Percentiles rank a stretch among this genome's conserved stretches.
phyloP scores from a whole-genome alignment of 2,329 filamentous ascomycete species.

The Calonectria multiphialidica region DNA sequence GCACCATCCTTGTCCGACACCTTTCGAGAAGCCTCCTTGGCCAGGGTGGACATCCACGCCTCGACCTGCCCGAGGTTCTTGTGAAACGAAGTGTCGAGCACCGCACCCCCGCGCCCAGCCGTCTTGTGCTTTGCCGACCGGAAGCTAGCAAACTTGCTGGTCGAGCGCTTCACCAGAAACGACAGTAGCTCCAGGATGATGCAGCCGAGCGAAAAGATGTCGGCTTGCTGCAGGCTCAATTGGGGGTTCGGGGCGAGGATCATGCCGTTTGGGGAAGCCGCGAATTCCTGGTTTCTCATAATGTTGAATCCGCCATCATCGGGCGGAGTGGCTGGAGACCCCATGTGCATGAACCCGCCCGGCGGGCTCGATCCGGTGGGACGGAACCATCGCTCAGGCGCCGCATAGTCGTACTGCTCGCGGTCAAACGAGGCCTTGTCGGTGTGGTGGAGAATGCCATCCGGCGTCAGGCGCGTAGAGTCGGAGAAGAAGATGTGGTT shows the following conservation, averaged over 20 bases:
- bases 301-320: conserved; percentile 53
- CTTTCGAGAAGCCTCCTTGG: conserved; percentile 68
- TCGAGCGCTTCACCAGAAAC: conserved; percentile 76
- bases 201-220: conserved; percentile 80
- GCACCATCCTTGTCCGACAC: conserved; percentile 53
- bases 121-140: conserved; percentile 75
- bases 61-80: conserved; percentile 77
- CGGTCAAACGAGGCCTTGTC: conserved; percentile 69
- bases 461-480: conserved; percentile 62
- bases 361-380: conserved; percentile 50
- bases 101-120: conserved; percentile 68
- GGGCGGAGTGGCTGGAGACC: conserved; percentile 46
- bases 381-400: conserved; percentile 74
- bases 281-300: conserved; percentile 44
- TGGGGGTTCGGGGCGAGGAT: conserved; percentile 55
- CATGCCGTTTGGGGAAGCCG: conserved; percentile 46
- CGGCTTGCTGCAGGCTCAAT: conserved; percentile 69
- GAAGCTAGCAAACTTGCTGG: conserved; percentile 74
- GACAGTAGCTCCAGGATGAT: conserved; percentile 79
- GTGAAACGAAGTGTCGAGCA: conserved; percentile 79
- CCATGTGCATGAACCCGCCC: conserved; percentile 48
- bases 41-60: conserved; percentile 73
- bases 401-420: conserved; percentile 79
- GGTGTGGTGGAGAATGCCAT: conserved; percentile 55
- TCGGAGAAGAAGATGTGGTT: conserved; percentile 78